phyloP scores from a whole-genome alignment of 345 rosid species.

The Euphorbia pulcherrima region DNA sequence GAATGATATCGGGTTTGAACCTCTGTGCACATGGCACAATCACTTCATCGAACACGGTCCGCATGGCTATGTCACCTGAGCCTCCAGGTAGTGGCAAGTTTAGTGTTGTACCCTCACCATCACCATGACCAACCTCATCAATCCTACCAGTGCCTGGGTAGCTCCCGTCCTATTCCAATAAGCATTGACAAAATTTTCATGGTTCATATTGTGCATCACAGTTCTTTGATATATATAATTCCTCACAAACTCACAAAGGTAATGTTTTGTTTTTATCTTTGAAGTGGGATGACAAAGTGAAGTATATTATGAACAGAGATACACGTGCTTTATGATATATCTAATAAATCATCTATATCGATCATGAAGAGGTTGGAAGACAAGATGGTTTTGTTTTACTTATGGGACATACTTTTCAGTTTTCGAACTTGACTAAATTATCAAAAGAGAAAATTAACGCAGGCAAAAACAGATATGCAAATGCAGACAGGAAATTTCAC shows the following conservation, averaged over 20 bases:
- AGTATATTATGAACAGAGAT: neutral
- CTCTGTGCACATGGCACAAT: constrained; percentile 82
- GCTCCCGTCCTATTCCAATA: constrained; percentile 64
- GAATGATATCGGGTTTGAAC: constrained; percentile 88
- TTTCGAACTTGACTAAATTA: neutral
- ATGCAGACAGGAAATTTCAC: constrained; percentile 1
- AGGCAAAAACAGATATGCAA: neutral
- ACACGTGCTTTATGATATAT: too few species aligned
- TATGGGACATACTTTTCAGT: neutral
- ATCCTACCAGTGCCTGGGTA: constrained; percentile 89
- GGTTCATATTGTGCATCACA: neutral
- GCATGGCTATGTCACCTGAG: constrained; percentile 83
- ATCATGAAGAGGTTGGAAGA: neutral
- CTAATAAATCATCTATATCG: too few species aligned
- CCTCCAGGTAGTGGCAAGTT: constrained; percentile 95
- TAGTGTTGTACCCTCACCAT: constrained; percentile 82
- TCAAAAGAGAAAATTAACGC: neutral
- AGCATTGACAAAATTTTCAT: neutral
- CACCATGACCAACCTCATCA: constrained; percentile 68
- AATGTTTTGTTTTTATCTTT: neutral
- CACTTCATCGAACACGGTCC: constrained; percentile 75
- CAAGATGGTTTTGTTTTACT: too few species aligned
- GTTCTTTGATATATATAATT: neutral
- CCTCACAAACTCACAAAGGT: neutral
- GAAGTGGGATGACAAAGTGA: neutral